Evolutionary conservation across 805 yeast genomes (phyloP), one percentile per base, ranked within the genome.

Genomic region (Brettanomyces anomalus): DNA sequence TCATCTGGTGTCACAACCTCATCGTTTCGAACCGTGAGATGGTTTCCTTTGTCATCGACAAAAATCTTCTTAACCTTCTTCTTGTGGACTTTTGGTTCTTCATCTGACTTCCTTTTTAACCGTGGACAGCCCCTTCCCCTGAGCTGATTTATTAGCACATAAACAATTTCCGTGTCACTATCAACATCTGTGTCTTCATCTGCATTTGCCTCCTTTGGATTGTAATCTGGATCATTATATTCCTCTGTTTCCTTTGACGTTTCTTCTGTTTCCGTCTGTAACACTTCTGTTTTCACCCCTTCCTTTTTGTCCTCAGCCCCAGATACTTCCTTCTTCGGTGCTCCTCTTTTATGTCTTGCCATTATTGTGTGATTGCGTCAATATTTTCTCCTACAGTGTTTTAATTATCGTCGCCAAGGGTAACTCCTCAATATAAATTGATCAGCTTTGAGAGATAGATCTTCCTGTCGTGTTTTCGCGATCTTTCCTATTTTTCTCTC

Each of bases 1-100:
- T 90, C 97, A 48, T 74, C 81, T 2, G 82, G 82, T 14, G 87
- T 70, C 6, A 74, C 78, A 37, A 81, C 80, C 66, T 90, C 97
- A 57, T 88, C 96, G 55, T 81, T 74, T 18, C 66, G 67, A 5
- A 89, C 71, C 24, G 71, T 70, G 42, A 78, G 65, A 14, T 82
- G 80, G 44, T 77, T 74, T 2, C 94, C 95, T 21, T 78, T 74
- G 37, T 76, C 84, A 55, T 84, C 88, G 33, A 47, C 45, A 28
- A 45, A 50, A n/a, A 44, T 47, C 24, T 44, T 48, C 36, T 51
- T 49, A 15, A 37, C 59, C 57, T 16, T 66, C 64, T 26, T 74
- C 46, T 53, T n/a, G 10, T 35, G 36, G 36, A 53, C 35, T 43
- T 50, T 2, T 40, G 55, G 26, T 49, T 56, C 4, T 47, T 58